Percentiles rank a stretch among this genome's conserved stretches.
Conservation (phyloP, 192 early-diverging fungal genomes). For the Allomyces macrogynus region DNA sequence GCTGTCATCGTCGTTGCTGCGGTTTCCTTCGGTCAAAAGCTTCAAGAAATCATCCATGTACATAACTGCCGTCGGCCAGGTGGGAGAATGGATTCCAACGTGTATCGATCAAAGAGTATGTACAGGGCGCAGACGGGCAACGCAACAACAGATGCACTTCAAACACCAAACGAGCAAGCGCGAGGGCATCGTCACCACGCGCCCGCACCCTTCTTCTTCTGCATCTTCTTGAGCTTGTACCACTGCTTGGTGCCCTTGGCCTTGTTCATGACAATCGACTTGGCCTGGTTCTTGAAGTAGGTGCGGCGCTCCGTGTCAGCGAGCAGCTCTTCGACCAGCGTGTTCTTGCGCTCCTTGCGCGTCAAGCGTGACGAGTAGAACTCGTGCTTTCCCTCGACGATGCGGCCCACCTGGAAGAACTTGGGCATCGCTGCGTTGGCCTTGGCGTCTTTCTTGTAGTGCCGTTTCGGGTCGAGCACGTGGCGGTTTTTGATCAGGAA, state of each 20-base stretch:
- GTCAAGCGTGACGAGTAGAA: constrained; percentile 73
- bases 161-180: too few species aligned
- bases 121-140: too few species aligned
- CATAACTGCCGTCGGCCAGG: too few species aligned
- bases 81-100: too few species aligned
- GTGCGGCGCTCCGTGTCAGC: constrained; percentile 43
- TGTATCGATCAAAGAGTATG: too few species aligned
- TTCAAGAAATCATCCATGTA: too few species aligned
- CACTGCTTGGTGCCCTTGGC: constrained; percentile 27
- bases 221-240: constrained; percentile 26
- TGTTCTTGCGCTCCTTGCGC: constrained; percentile 61
- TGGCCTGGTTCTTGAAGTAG: constrained; percentile 76
- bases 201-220: constrained; percentile 10
- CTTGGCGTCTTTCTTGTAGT: constrained; percentile 64
- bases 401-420: constrained; percentile 86
- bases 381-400: constrained; percentile 70
- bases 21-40: too few species aligned
- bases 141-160: too few species aligned
- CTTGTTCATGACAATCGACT: constrained; percentile 11
- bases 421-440: constrained; percentile 48
- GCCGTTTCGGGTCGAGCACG: constrained; percentile 78
- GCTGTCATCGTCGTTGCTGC: too few species aligned
- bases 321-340: constrained; percentile 75
- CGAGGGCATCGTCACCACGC: too few species aligned
- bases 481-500: constrained; percentile 65